Percentiles rank a stretch among this genome's conserved stretches.
Conservation (phyloP, 2,329 filamentous ascomycete species). For the Colletotrichum shisoi region DNA sequence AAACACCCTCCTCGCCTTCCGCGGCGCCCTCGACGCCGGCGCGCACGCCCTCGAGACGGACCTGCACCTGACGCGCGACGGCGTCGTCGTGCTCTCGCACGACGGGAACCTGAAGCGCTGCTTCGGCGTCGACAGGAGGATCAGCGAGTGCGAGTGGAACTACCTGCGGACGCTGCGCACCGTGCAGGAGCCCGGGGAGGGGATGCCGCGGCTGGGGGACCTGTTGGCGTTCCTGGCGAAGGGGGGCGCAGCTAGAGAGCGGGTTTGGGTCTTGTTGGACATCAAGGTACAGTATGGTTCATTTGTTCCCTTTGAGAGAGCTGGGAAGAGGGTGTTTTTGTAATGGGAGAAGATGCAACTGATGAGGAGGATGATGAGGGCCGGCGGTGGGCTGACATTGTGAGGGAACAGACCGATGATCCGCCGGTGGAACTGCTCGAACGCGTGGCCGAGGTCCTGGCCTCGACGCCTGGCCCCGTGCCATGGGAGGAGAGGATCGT, state of each 20-base stretch:
- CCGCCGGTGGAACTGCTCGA: constrained; percentile 74
- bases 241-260: constrained; percentile 67
- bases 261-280: constrained; percentile 84
- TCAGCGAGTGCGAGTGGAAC: constrained; percentile 79
- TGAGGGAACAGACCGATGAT: constrained; percentile 67
- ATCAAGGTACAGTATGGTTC: constrained; percentile 71
- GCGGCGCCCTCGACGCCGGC: constrained; percentile 74
- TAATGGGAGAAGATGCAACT: background rate
- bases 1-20: constrained; percentile 84
- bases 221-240: constrained; percentile 74
- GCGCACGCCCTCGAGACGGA: constrained; percentile 89
- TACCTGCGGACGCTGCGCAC: constrained; percentile 75
- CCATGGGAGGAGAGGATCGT: constrained; percentile 79
- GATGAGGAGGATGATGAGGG: background rate
- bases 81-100: constrained; percentile 85
- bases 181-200: constrained; percentile 69
- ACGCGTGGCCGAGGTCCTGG: constrained; percentile 70
- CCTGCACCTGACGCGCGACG: constrained; percentile 81
- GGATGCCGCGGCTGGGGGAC: constrained; percentile 77
- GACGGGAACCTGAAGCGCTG: constrained; percentile 81
- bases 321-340: no score
- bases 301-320: background rate
- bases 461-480: constrained; percentile 56
- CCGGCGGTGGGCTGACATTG: constrained; percentile 3
- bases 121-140: constrained; percentile 75